Evolutionary conservation across 176 grass and related monocot genomes (phyloP), one percentile per base, ranked within the genome.

Genomic region (Alopecurus myosuroides): DNA sequence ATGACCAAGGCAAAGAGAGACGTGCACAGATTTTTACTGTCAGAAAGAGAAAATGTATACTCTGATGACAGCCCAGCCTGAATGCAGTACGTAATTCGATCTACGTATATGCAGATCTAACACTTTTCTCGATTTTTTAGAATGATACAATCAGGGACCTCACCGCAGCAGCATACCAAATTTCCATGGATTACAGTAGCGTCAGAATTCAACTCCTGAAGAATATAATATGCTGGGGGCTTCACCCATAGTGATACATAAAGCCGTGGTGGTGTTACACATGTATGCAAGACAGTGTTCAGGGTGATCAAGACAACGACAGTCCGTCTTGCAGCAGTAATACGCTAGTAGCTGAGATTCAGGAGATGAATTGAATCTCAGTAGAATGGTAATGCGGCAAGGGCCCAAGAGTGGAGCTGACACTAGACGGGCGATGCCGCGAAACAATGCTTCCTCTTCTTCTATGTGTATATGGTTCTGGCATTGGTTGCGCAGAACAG

Each of bases 311-410:
- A 4, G 17, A 36, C 55, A 66, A 58, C 5, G 17, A 18, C 12
- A 10, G 18, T 33, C 20, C 19, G 2, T 26, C 34, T 42, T 40
- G 23, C 17, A 31, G 30, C 60, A 78, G 73, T 42, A 77, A 67
- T 77, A 63, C 13, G 1, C 6, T 52, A 84, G 55, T 74, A 57
- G 41, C 28, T 30, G 73, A 29, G 45, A 86, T 77, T 64, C 84
- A 82, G 63, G 45, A 48, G 77, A 73, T 86, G 63, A 46, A 78
- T 77, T 86, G 79, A 74, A 90, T 86, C 84, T 86, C 42, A 31
- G 82, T 30, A 65, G 50, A 82, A 79, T 56, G 37, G 4, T 44
- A 29, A 65, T 0, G 72, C 28, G 18, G 72, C 72, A 33, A 75
- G 28, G 11, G 45, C 72, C 45, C 45, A 75, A 23, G 72, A 45